Evolutionary conservation across 2,329 filamentous ascomycete species (phyloP), one percentile per base, ranked within the genome.

Genomic region (Parastagonospora avenae): DNA sequence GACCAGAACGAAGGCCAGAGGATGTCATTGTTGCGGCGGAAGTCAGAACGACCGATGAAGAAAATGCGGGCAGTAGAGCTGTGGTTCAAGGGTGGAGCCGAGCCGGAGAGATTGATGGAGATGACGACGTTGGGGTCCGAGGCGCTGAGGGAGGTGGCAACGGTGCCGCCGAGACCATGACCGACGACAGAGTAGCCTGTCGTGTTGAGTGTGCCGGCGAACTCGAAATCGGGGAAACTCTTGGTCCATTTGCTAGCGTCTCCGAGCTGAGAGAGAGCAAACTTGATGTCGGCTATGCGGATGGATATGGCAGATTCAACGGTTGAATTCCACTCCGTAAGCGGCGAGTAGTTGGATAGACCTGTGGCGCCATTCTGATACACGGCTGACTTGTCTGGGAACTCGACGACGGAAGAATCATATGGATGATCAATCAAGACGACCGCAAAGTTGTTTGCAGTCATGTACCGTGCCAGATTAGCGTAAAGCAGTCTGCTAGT

Each of bases 21-120:
- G 76, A 97, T 92, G 75, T 94, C 96, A 75, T 97, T 95, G 74
- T 92, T 93, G 81, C 93, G 97, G 4, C 89, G 87, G 75, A 96
- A 97, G 76, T 96, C 96, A 69, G 90, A 42, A 33, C 57, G 62
- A 29, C 67, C 64, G 38, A 71, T 63, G 62, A 70, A 70, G 40
- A 60, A 59, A 42, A 62, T 56, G 4, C 58, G 53, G 8, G 24
- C 32, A 9, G 42, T 19, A 12, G 50, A 52, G 12, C 50, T 29
- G 1, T 52, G 4, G 8, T 37, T 27, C 8, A 65, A 36, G 7
- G 44, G 46, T 2, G 64, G 63, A 0, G 61, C 51, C 2, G 54
- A 57, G 10, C 68, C 67, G 8, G 57, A 62, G 24, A 68, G 56
- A 42, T 65, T 65, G 35, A 72, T 64, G 12, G 53, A 55, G 29